Percentiles rank a stretch among this genome's conserved stretches.
Conservation (phyloP, 345 rosid species). For the Ceriops zippeliana region DNA sequence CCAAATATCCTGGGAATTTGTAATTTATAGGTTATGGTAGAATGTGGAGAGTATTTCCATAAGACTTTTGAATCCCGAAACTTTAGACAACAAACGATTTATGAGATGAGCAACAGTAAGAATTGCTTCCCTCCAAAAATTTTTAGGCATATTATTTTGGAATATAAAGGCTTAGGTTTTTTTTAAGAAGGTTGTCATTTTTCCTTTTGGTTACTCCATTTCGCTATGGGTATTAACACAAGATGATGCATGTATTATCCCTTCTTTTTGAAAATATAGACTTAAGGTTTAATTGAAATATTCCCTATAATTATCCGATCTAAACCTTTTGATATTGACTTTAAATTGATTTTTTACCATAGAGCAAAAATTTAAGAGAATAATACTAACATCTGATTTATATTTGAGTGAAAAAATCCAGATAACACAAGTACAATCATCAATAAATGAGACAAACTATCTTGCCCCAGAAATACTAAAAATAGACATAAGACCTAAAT, state of each 20-base stretch:
- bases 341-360: background rate
- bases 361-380: background rate
- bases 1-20: background rate
- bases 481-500: background rate
- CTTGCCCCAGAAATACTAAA: background rate
- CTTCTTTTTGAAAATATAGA: background rate
- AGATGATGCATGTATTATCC: background rate
- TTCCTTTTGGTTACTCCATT: background rate
- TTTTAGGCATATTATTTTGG: background rate
- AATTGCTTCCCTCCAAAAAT: background rate
- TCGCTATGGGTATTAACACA: background rate
- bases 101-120: background rate
- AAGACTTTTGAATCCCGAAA: background rate
- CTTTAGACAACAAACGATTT: background rate
- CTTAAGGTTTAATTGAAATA: background rate
- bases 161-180: background rate
- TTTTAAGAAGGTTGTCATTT: background rate
- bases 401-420: background rate
- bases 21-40: background rate
- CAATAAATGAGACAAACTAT: background rate
- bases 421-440: slow-evolving; percentile 2
- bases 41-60: background rate
- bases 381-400: background rate
- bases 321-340: background rate
- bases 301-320: background rate